Conservation (phyloP, 1,284 basidiomycete genomes). For the Moesziomyces globuligerus region DNA sequence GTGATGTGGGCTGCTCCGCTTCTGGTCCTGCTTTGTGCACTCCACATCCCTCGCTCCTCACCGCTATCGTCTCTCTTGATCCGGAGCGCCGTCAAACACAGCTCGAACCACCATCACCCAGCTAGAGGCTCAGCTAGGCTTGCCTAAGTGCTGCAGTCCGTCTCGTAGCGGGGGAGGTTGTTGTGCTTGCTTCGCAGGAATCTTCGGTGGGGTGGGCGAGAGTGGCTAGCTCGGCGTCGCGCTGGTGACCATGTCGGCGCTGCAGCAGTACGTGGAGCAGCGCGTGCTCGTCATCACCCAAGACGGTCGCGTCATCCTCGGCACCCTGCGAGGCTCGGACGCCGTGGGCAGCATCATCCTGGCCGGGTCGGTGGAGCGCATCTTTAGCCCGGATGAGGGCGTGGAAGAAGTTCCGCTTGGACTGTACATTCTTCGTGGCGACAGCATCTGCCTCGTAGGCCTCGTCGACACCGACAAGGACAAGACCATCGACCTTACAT, state of each 20-base stretch:
- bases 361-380: slow-evolving; percentile 56
- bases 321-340: slow-evolving; percentile 59
- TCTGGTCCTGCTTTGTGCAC: no score
- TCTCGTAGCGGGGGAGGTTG: no score
- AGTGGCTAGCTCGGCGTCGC: no score
- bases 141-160: no score
- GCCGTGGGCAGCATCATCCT: slow-evolving; percentile 60
- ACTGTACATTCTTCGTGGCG: slow-evolving; percentile 94
- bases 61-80: no score
- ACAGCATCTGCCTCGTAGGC: slow-evolving; percentile 92
- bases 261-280: slow-evolving; percentile 59
- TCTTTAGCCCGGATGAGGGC: slow-evolving; percentile 75
- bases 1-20: slow-evolving; percentile 1
- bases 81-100: no score
- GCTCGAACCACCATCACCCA: no score
- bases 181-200: no score
- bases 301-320: slow-evolving; percentile 82
- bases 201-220: no score
- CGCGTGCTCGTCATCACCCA: slow-evolving; percentile 87
- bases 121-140: no score
- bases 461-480: slow-evolving; percentile 89
- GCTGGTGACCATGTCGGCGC: slow-evolving; percentile 20
- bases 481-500: slow-evolving; percentile 78
- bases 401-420: slow-evolving; percentile 96
- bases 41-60: no score